phyloP scores from a whole-genome alignment of 805 yeast species.

The Priceomyces fermenticarens region DNA sequence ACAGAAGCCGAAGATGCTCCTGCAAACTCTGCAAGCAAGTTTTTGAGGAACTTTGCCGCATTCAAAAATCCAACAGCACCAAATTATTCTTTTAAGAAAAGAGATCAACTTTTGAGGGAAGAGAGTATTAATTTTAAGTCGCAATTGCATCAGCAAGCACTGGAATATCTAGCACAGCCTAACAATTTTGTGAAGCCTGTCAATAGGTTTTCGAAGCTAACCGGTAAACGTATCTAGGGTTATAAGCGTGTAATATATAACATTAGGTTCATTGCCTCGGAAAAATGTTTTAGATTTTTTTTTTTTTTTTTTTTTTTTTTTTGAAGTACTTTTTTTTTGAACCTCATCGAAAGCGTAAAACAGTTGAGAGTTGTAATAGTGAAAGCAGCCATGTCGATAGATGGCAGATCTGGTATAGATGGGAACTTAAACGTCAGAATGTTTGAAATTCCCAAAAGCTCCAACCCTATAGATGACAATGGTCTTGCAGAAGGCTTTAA shows the following conservation, averaged over 20 bases:
- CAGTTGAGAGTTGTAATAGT: background rate
- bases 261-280: background rate
- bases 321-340: slow-evolving; percentile 1
- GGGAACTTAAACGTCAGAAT: slow-evolving; percentile 15
- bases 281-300: background rate
- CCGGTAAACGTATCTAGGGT: slow-evolving; percentile 14
- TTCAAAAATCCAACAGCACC: slow-evolving; percentile 18
- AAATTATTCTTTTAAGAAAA: slow-evolving; percentile 22
- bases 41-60: slow-evolving; percentile 38
- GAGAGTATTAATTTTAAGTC: slow-evolving; percentile 33
- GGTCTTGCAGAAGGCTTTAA: slow-evolving; percentile 72
- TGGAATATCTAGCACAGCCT: slow-evolving; percentile 1
- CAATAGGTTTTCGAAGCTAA: slow-evolving; percentile 18
- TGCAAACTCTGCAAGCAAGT: slow-evolving; percentile 33
- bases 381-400: slow-evolving; percentile 2
- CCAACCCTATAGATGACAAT: slow-evolving; percentile 36
- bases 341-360: slow-evolving; percentile 4
- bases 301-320: slow-evolving; percentile 1
- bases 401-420: background rate
- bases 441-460: slow-evolving; percentile 19
- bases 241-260: background rate
- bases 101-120: slow-evolving; percentile 37
- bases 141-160: slow-evolving; percentile 4
- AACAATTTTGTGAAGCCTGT: background rate
- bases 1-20: slow-evolving; percentile 57